Percentiles rank a stretch among this genome's conserved stretches.
Conservation (phyloP, 352 stramenopile species). For the Blastocystis sp. region DNA sequence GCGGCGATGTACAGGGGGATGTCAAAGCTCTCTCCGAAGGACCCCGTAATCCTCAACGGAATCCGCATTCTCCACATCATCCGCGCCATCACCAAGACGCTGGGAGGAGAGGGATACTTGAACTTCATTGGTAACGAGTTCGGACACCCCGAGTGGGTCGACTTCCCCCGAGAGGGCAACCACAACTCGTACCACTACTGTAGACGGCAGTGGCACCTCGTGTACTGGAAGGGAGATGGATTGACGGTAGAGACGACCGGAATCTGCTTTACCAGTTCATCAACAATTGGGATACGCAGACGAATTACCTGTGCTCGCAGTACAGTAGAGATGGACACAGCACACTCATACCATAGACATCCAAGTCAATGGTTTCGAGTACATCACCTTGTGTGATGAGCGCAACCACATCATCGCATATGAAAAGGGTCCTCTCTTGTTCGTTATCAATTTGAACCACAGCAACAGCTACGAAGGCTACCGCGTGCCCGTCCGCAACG, state of each 20-base stretch:
- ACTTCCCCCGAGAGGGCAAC: conserved; percentile 60
- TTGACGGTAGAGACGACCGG: conserved; percentile 43
- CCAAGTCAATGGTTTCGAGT: conserved; percentile 28
- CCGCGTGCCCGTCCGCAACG: conserved; percentile 17
- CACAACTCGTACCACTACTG: conserved; percentile 57
- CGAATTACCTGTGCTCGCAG: conserved; percentile 42
- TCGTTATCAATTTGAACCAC: conserved; percentile 59
- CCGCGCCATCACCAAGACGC: conserved; percentile 44
- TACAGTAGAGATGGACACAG: not conserved
- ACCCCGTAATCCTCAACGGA: conserved; percentile 48
- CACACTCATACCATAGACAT: not conserved
- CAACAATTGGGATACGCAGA: conserved; percentile 53
- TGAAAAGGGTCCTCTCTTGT: conserved; percentile 57
- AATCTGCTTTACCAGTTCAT: conserved; percentile 57
- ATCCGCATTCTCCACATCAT: conserved; percentile 59
- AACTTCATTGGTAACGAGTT: conserved; percentile 61
- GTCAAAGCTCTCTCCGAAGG: conserved; percentile 34
- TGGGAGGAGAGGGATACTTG: conserved; percentile 59
- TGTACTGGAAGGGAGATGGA: not conserved
- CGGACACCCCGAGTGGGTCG: conserved; percentile 60
- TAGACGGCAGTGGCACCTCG: conserved; percentile 58
- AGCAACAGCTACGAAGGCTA: conserved; percentile 57
- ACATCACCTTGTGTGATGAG: conserved; percentile 57
- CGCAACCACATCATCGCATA: conserved; percentile 57
- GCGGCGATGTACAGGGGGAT: conserved; percentile 59